Evolutionary conservation across 2,329 filamentous ascomycete genomes (phyloP), one percentile per base, ranked within the genome.

Genomic region (Neophaeococcomyces mojaviensis): DNA sequence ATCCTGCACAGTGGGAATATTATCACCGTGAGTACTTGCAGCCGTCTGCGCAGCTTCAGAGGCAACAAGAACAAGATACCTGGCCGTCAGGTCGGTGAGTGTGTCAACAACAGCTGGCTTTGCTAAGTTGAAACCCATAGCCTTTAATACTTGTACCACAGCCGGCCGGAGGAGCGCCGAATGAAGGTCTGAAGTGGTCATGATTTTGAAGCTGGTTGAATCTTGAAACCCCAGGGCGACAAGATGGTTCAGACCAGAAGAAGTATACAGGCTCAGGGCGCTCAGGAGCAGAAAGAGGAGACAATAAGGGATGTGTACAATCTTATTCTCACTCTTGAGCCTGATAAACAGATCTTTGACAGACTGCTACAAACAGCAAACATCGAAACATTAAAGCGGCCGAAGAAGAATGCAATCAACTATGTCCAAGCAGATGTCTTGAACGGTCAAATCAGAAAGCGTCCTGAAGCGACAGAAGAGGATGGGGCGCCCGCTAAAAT

Each of bases 131-230:
- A 94, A 97, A 62, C 90, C 90, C 19, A 88, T 84, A 24, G 89
- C 87, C 60, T 90, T 88, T 42, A 97, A 80, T 59, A 94, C 90
- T 67, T 96, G 88, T 48, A 97, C 79, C 50, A 96, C 79, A 39
- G 83, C 82, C 2, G 90, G 90, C 34, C 88, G 87, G 47, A 97
- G 76, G 53, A 95, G 82, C 50, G 86, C 83, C 66, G 87, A 83
- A 68, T 84, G 77, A 39, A 85, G 71, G 50, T 70, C 66, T 46
- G 67, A 64, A 37, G 68, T 65, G 13, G 70, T 67, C 64, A 72
- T n/a, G n/a, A n/a, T 74, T 60, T 54, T 67, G 55, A 24, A 20
- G 24, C 10, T 28, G 24, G 10, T 28, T 28, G 24, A 28, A 10
- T 28, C 5, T 6, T 28, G 5, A 28, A 28, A 28, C 10, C 16